Base-by-base conservation (phyloP, 2,329 filamentous ascomycete genomes). In the Penicillium sp. region DNA sequence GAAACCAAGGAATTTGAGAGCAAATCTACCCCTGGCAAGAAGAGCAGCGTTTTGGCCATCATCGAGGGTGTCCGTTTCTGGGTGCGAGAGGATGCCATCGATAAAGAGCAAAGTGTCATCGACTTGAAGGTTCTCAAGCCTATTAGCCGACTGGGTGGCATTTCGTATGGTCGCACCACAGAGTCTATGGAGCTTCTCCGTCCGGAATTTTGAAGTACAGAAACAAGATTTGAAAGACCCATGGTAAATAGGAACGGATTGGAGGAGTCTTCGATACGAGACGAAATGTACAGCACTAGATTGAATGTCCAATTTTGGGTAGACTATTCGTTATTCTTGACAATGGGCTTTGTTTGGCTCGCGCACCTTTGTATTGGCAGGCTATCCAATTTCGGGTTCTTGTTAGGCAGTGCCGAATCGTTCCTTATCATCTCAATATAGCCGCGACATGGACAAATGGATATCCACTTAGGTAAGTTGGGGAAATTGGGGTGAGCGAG, bases 61-160 rank as follows among this genome's bases (percentile, higher is more conserved):
- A 75, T 96, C 10, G 89, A 96, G 71, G 91, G 89, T 0, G 83
- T 86, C 27, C 77, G 84, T 23, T 95, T 96, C 64, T 96, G 90
- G 89, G 89, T 84, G 1, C 74, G 90, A 43, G 88, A 94, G 65
- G 91, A 96, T 70, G 89, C 89, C 2, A 73, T 95, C 50, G 87
- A 95, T 58, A 81, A 87, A 63, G 84, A 89, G 7, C 78, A 75
- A 61, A 88, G 82, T 55, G 59, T 87, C 34, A 75, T 97, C 47
- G 86, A 94, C 66, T 81, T 87, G 9, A 77, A 84, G 71, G 76
- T 94, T 7, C 70, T 96, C 46, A 80, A 80, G 51, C 89, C 91
- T 0, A 77, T 95, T 13, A 81, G 81, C 54, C 80, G 91, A 29
- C 61, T 96, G 20, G 91, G 91, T 22, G 91, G 91, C 1, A 94